phyloP scores from a whole-genome alignment of 2,329 filamentous ascomycete genomes.

The Venturia carpophila region DNA sequence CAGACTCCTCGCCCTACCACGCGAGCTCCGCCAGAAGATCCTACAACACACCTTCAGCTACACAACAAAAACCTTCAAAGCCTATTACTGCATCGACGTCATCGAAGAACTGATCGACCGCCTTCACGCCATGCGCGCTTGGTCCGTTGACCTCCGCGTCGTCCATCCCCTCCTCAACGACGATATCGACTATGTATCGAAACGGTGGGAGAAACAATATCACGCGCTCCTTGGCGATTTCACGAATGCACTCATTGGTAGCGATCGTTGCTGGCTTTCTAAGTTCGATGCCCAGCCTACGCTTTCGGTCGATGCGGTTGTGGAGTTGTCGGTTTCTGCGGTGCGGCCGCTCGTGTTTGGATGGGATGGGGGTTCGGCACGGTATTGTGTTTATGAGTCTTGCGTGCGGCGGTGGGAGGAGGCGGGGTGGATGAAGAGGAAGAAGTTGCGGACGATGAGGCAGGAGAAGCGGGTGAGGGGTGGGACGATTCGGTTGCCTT shows the following conservation, averaged over 20 bases:
- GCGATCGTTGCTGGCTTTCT: not conserved
- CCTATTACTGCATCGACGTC: slow-evolving; percentile 4
- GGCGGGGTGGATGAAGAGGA: not conserved
- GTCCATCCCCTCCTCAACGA: not conserved
- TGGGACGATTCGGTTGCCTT: not conserved
- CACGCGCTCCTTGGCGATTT: not conserved
- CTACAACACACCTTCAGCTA: not conserved
- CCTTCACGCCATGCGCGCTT: not conserved
- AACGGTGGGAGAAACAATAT: not conserved
- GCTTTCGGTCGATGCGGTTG: not conserved
- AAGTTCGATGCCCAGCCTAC: not conserved
- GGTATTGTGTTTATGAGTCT: not conserved
- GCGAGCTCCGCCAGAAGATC: not conserved
- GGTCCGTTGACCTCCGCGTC: not conserved
- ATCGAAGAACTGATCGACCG: slow-evolving; percentile 1
- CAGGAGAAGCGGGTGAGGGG: not conserved
- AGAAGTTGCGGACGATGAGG: not conserved
- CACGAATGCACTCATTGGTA: not conserved
- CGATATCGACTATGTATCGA: not conserved
- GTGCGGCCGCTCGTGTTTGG: not conserved
- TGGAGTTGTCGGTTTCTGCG: not conserved
- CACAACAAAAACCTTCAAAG: not conserved
- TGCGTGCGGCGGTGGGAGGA: not conserved
- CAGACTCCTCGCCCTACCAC: not conserved
- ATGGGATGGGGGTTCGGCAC: not conserved